Evolutionary conservation across 805 yeast species (phyloP).

Genomic region (Wickerhamiella domercqiae): DNA sequence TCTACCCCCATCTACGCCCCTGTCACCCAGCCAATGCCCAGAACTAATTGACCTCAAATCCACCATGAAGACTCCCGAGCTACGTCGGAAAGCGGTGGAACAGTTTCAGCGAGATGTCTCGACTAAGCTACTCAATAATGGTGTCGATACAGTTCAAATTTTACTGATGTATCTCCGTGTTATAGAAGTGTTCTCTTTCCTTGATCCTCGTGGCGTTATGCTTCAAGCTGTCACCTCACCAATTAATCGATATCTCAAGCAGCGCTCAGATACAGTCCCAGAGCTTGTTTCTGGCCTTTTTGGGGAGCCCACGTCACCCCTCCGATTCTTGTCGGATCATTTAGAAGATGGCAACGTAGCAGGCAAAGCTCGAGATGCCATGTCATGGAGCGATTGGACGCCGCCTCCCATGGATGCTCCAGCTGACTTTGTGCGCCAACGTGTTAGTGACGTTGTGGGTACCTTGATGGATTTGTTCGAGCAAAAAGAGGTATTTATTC

Average conservation of each 20-base stretch:
- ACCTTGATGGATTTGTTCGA: conserved; percentile 60
- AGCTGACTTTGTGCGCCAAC: conserved; percentile 58
- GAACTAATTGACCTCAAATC: conserved; percentile 44
- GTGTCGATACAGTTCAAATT: conserved; percentile 61
- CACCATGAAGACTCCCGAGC: conserved; percentile 34
- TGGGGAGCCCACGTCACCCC: conserved; percentile 26
- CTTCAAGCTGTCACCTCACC: conserved; percentile 67
- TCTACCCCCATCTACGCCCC: too few relatives aligned
- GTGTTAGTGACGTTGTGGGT: conserved; percentile 48
- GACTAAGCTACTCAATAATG: conserved; percentile 51
- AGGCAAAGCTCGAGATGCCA: background rate
- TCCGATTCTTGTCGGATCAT: conserved; percentile 42
- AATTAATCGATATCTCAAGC: conserved; percentile 52
- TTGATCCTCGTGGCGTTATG: conserved; percentile 82
- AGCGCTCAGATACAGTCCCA: conserved; percentile 56
- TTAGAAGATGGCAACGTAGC: conserved; percentile 25
- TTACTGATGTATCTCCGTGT: conserved; percentile 55
- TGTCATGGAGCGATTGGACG: conserved; percentile 35
- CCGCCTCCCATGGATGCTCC: conserved; percentile 87
- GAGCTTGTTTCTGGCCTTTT: conserved; percentile 60
- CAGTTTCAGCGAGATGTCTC: conserved; percentile 34
- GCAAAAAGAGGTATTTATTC: conserved; percentile 46
- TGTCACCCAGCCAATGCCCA: too few relatives aligned
- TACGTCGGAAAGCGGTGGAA: conserved; percentile 37
- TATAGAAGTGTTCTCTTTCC: conserved; percentile 49